Evolutionary conservation across 2,329 filamentous ascomycete genomes (phyloP), one percentile per base, ranked within the genome.

Genomic region (Epichloe typhina): DNA sequence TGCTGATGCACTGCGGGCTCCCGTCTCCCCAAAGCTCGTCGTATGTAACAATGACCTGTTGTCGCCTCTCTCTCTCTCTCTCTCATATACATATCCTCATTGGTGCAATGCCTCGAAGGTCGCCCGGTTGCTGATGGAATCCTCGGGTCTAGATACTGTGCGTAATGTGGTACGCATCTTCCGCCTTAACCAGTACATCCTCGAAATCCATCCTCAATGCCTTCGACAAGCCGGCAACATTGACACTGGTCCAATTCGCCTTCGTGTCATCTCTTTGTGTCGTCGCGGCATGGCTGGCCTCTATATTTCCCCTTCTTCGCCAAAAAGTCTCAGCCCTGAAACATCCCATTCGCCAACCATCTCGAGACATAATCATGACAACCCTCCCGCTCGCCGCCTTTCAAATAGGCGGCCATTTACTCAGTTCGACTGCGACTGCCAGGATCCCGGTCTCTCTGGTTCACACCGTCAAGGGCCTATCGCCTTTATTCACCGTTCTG

Each of bases 381-480:
- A 95, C 91, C 0, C 73, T 97, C n/a, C 93, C 93, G 17, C 74
- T 98, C 36, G 91, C 93, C 1, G 77, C 85, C 31, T 98, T 98
- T 66, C 90, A 96, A 67, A 87, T 98, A 48, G 85, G 84, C 37
- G 93, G 93, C 5, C 93, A 98, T 67, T 85, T 98, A 40, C 74
- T 97, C 43, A 95, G 88, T 66, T 95, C 91, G 5, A 93, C 89
- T 56, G 91, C 93, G 31, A 98, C 91, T 35, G 85, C 88, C 47
- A 87, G 89, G 64, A 97, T 98, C 50, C 91, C 93, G 0, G 93
- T 98, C 1, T 97, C 93, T 6, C 77, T 98, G 37, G 93, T 98
- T 3, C 93, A 98, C 68, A 98, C 93, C 1, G 97, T 98, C 70
- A 98, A 98, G 71, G 93, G 93, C 7, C 80, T 98, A 26, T 97